Base-by-base conservation (phyloP, 805 yeast genomes). In the Maudiozyma pseudohumilis region DNA sequence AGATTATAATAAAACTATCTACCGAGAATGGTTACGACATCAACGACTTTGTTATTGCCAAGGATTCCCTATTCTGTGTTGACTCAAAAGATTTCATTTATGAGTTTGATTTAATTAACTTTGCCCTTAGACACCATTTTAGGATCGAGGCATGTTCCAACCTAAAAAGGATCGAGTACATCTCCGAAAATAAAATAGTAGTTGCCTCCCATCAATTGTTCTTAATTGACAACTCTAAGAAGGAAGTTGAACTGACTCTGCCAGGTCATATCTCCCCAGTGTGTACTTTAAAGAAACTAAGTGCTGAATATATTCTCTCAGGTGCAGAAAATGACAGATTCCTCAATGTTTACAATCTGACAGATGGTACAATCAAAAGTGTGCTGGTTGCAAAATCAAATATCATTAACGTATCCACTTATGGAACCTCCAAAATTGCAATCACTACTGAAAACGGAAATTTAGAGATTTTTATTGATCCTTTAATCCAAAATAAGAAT, bases 241-340 rank as follows among this genome's bases (percentile, higher is more conserved):
- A 42, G 29, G 59, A 61, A 36, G 59, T 75, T 2, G 58, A 69
- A 13, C 66, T 64, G 46, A 68, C 77, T 2, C 76, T 74, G 53
- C 86, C 94, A 2, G 94, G 89, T 20, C 94, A 85, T 53, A 74
- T 83, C 22, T 70, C 82, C 15, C 79, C 86, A 4, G 70, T 85
- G 29, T 59, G 74, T 10, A 59, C 79, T 9, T 40, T 69, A 26
- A 60, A 69, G 5, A 52, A 68, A 15, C 22, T 56, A 25, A 42
- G 50, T 7, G 31, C 56, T 17, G 60, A 70, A 33, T 63, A 61
- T 32, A 75, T 86, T 48, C 57, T 83, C 30, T 78, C 92, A 1
- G 71, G 80, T 36, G 94, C 96, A 2, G 65, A 65, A 25, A 79
- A 78, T 42, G 97, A 88, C 57, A 71, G 96, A 47, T 86, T 84